Evolutionary conservation across 1,284 basidiomycete species (phyloP), one percentile per base, ranked within the genome.

Genomic region (Tilletia indica): DNA sequence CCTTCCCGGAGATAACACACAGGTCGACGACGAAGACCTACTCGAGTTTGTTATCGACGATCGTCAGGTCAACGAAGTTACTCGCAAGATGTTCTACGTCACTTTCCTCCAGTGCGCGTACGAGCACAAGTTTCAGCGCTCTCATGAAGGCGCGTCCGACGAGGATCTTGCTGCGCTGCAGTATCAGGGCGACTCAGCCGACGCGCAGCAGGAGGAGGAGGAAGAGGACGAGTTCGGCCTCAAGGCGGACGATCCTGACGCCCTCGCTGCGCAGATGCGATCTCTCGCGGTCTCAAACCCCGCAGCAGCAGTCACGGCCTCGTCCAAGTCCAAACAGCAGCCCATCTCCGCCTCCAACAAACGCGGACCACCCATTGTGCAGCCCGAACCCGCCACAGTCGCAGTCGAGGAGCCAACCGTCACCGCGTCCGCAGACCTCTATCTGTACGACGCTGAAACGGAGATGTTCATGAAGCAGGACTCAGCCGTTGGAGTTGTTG

Each of bases 21-120:
- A 25, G 31, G 84, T 83, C 58, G 84, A 84, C 56, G 72, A 74
- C 9, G 73, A 92, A 76, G 92, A 94, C 79, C 87, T 91, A 68
- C 92, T 90, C 79, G 92, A 94, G 84, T 94, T 92, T 80, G 89
- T 92, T 66, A 90, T 90, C 1, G 78, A 86, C 87, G 71, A 47
- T 14, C 70, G 85, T 79, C 58, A 84, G 68, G 92, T 91, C 19
- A 92, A 93, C 14, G 93, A 93, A 77, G 90, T 88, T 21, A 93
- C 93, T 0, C 94, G 93, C 4, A 89, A 89, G 68, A 90, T 91
- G 16, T 97, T 97, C 82, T 93, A 97, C 85, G 91, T 92, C 64
- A 94, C 94, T 84, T 92, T 94, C 87, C 91, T 97, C 77, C 91
- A 93, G 56, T 96, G 95, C 72, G 93, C 96, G 88, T 97, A 91